Base-by-base conservation (phyloP, 495 filamentous ascomycete species). In the Penicillium waksmanii region DNA sequence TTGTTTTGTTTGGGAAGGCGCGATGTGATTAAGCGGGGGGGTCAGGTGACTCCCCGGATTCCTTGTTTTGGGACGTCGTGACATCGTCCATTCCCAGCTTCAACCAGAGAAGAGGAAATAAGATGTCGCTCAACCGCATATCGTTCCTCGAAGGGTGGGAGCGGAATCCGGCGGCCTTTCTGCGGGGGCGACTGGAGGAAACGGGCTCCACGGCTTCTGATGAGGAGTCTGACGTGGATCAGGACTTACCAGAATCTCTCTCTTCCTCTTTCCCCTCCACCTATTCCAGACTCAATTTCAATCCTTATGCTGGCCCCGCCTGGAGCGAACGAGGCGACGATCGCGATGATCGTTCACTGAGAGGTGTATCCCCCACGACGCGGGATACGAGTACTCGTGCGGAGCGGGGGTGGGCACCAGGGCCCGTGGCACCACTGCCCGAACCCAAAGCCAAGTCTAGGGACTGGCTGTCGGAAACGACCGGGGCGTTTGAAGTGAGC, bases 401-500 rank as follows among this genome's bases (percentile, higher is more conserved):
- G 23, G 67, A 59, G 1, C 49, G 34, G 6, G 58, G 55, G 53
- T 48, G 58, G 51, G 19, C 47, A 25, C 42, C 43, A 21, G 19
- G 27, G 27, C 33, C 27, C 34, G 33, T 36, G 51, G 51, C 51
- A 42, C n/a, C 51, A 42, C n/a, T 25, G 34, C 15, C 35, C 34
- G 18, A 58, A 23, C 18, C 42, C 47, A 70, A 53, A 34, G 61
- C 36, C 36, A 44, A 44, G n/a, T 44, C 17, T 10, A 44, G 66
- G 35, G 63, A 61, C 8, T 38, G 64, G 40, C 56, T 58, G 46
- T 56, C 66, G 27, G 75, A 84, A 55, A 80, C 87, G 5, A 80
- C 84, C 15, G 84, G 83, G 1, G 89, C 89, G 33, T 92, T 90
- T 67, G 86, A 90, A 69, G 87, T 92, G 1, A 82, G 84, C 51